These are phyloP conservation scores for Sicyos baderoa DNA, from an alignment of 306 rosid species.

Conservation along the genomic window DNA sequence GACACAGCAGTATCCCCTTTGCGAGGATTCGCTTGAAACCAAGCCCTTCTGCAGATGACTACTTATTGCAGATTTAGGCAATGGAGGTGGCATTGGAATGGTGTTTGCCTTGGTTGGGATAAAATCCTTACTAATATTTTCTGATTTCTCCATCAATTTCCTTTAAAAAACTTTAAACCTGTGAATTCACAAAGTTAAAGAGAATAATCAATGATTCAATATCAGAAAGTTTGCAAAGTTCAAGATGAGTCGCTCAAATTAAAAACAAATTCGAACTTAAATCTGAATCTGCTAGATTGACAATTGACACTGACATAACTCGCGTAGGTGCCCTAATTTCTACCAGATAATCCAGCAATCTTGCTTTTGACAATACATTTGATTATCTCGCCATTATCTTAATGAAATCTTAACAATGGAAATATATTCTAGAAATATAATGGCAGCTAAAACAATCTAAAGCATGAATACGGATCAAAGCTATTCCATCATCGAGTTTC, in stretches of 20 bases:
- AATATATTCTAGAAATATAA: neutral
- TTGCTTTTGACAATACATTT: neutral
- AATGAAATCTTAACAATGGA: neutral
- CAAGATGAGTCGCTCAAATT: neutral
- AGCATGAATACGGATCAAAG: neutral
- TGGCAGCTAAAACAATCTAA: neutral
- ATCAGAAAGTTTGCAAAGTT: neutral
- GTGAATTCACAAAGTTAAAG: constrained; percentile 1
- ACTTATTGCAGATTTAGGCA: constrained; percentile 31
- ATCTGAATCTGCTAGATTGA: neutral
- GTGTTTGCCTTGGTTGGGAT: constrained; percentile 21
- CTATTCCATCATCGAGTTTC: neutral
- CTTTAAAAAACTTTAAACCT: constrained; percentile 23
- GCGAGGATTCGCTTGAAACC: constrained; percentile 20
- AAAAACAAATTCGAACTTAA: neutral
- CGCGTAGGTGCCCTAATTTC: neutral
- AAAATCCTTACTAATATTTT: constrained; percentile 14
- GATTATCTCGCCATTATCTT: constrained; percentile 8
- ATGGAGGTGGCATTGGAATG: constrained; percentile 44
- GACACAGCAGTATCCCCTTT: constrained; percentile 33
- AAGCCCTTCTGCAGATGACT: constrained; percentile 19
- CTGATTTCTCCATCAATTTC: constrained; percentile 29
- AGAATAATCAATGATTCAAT: neutral
- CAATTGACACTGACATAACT: neutral
- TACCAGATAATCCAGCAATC: neutral